Evolutionary conservation across 495 filamentous ascomycete genomes (phyloP).

Genomic region (Aspergillus carlsbadensis): DNA sequence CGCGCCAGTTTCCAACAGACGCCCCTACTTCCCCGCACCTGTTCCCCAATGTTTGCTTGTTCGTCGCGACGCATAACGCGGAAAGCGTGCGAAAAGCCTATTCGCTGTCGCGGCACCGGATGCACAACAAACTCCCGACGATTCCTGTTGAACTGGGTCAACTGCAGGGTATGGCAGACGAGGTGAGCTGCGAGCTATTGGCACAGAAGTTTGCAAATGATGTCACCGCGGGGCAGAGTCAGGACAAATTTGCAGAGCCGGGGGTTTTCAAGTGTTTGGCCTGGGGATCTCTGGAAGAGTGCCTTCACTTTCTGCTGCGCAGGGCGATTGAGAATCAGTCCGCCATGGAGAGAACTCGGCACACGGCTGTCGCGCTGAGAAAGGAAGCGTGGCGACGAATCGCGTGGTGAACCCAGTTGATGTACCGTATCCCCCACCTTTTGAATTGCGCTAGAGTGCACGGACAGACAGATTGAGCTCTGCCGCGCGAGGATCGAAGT

Average conservation of each 20-base stretch:
- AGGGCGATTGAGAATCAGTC: conserved; percentile 84
- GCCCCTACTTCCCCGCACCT: conserved; percentile 57
- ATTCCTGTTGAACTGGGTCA: conserved; percentile 74
- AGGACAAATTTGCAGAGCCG: conserved; percentile 26
- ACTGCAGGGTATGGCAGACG: conserved; percentile 91
- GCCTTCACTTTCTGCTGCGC: conserved; percentile 79
- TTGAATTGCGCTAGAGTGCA: not conserved
- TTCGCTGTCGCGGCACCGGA: conserved; percentile 19
- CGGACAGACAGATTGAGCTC: not conserved
- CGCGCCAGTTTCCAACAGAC: conserved; percentile 61
- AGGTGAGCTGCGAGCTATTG: conserved; percentile 75
- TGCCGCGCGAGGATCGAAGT: not conserved
- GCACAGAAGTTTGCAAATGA: conserved; percentile 24
- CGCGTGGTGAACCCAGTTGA: not conserved
- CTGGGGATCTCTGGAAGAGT: conserved; percentile 84
- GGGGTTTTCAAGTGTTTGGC: conserved; percentile 77
- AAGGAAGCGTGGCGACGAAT: conserved; percentile 55
- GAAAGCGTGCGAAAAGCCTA: conserved; percentile 44
- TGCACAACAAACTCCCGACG: conserved; percentile 40
- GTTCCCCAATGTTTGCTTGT: conserved; percentile 22
- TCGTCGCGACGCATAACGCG: conserved; percentile 36
- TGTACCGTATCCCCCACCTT: not conserved
- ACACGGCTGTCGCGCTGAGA: conserved; percentile 65
- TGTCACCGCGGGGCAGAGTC: not conserved
- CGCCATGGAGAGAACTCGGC: conserved; percentile 66